Base-by-base conservation (phyloP, 2,329 filamentous ascomycete genomes). In the Cytospora chrysosperma region DNA sequence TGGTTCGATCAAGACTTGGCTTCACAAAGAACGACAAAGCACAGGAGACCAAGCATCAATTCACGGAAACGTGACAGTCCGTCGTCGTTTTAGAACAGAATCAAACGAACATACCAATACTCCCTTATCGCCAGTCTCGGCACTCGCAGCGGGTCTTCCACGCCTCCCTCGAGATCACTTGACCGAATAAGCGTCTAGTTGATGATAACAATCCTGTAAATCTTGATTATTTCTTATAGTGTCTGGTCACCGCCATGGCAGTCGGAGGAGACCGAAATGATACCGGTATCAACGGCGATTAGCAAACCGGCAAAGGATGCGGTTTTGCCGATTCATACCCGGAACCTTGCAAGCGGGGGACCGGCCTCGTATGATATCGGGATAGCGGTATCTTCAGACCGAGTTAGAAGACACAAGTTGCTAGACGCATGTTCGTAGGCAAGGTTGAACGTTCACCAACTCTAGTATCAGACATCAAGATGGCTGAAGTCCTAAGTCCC, bases 221-320 rank as follows among this genome's bases (percentile, higher is more conserved):
- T 19, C 10, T 21, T 49, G 27, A 9, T 49, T 32, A 4, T n/a
- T 21, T 40, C 17, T n/a, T 54, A 4, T n/a, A n/a, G n/a, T 19
- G 26, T 17, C 15, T 32, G 13, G 32, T 30, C 17, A 54, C 28
- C 50, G 24, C 30, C 28, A 27, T 32, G 28, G 43, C 10, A 52
- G 56, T 37, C 47, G 21, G 56, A 19, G 17, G 9, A 19, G 15
- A 50, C 47, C 56, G 43, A 51, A 12, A 13, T 51, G 47, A 51
- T 26, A 43, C 50, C 19, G 34, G 27, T 61, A 61, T 61, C 51
- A 30, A 24, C 24, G 58, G 58, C 4, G 9, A 50, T 47, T 43
- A 52, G 49, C 27, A 32, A 27, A 56, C 53, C 53, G 53, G 53
- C 53, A 56, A 34, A 26, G 30, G 32, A 15, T 9, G 56, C n/a